Percentiles rank a stretch among this genome's conserved stretches.
Conservation (phyloP, 1,284 basidiomycete genomes). For the Sporisorium reilianum region DNA sequence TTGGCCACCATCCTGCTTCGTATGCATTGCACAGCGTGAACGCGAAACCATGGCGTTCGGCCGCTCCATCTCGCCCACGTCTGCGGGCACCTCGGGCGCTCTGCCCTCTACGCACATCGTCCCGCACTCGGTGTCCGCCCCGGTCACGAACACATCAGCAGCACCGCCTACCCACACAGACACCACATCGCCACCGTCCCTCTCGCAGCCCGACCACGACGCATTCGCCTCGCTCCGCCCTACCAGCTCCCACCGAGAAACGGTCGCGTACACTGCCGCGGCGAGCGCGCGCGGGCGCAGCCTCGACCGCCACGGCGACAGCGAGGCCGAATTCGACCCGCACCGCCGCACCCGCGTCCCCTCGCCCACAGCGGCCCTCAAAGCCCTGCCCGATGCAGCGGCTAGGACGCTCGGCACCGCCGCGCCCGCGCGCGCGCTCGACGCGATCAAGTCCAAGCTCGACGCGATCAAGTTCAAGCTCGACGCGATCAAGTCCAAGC, state of each 20-base stretch:
- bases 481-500: no score
- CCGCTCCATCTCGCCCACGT: conserved; percentile 2
- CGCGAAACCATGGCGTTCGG: conserved; percentile 10
- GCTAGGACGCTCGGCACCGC: conserved; percentile 20
- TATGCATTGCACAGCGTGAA: background rate
- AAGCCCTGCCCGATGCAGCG: conserved; percentile 30
- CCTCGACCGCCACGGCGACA: conserved; percentile 23
- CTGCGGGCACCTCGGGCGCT: conserved; percentile 5
- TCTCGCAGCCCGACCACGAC: conserved; percentile 16
- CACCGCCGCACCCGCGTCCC: conserved; percentile 10
- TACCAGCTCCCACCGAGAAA: conserved; percentile 14
- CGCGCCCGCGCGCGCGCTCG: conserved; percentile 27
- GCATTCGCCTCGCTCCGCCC: conserved; percentile 24
- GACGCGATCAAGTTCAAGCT: conserved; percentile 43
- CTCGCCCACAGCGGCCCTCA: conserved; percentile 23
- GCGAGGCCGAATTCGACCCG: conserved; percentile 17
- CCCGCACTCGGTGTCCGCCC: conserved; percentile 29
- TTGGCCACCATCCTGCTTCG: background rate
- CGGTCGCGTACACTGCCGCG: conserved; percentile 30
- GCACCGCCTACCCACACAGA: background rate
- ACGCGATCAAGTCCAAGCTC: no score
- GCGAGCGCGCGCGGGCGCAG: conserved; percentile 18
- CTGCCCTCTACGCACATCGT: conserved; percentile 23
- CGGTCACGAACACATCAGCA: background rate
- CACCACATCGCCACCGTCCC: conserved; percentile 9